These are phyloP conservation scores for Fusarium illudens DNA, from an alignment of 2,329 filamentous ascomycete genomes.

Conservation along the genomic window DNA sequence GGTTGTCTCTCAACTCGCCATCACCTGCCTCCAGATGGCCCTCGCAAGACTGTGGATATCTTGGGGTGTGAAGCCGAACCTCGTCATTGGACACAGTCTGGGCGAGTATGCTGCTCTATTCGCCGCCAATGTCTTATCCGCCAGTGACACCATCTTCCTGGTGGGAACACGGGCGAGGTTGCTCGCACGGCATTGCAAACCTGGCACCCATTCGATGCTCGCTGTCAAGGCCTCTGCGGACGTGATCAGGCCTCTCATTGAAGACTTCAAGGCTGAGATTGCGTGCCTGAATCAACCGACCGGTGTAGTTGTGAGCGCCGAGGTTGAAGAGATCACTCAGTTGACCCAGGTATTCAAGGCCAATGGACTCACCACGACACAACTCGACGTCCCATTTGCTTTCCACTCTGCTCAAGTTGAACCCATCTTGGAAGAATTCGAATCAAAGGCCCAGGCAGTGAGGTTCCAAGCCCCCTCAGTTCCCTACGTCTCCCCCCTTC, in stretches of 20 bases:
- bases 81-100: conserved; percentile 60
- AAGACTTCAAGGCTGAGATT: conserved; percentile 56
- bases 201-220: conserved; percentile 19
- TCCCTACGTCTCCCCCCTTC: conserved; percentile 74
- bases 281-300: conserved; percentile 80
- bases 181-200: conserved; percentile 62
- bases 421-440: conserved; percentile 66
- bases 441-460: conserved; percentile 52
- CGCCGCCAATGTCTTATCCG: conserved; percentile 66
- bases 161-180: conserved; percentile 66
- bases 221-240: conserved; percentile 24
- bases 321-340: conserved; percentile 51
- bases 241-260: conserved; percentile 2
- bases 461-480: conserved; percentile 53
- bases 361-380: conserved; percentile 55
- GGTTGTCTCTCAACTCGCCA: conserved; percentile 49
- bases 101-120: conserved; percentile 71
- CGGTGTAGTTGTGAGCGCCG: conserved; percentile 74
- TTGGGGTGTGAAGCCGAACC: conserved; percentile 51
- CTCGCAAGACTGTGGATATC: conserved; percentile 46
- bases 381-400: conserved; percentile 60
- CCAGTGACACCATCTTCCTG: conserved; percentile 67
- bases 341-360: conserved; percentile 49
- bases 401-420: conserved; percentile 65
- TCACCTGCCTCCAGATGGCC: conserved; percentile 52